phyloP scores from a whole-genome alignment of 805 yeast genomes.

The Sugiyamaella americana region DNA sequence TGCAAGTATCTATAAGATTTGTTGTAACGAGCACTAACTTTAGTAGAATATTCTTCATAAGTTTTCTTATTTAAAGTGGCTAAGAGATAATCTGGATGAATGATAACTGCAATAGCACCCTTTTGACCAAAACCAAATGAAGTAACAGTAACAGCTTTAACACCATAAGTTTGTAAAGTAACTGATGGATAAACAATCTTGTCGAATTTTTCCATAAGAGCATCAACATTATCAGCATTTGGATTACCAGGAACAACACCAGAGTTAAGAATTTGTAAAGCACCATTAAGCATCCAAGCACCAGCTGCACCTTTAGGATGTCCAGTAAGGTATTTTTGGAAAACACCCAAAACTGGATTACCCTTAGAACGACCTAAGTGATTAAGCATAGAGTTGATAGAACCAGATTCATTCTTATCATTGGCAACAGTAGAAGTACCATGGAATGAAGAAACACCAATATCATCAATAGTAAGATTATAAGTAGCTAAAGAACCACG shows the following conservation, averaged over 20 bases:
- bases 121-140: slow-evolving; percentile 99
- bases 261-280: slow-evolving; percentile 80
- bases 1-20: slow-evolving; percentile 92
- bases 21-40: slow-evolving; percentile 77
- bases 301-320: slow-evolving; percentile 99
- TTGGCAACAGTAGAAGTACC: slow-evolving; percentile 99
- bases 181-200: slow-evolving; percentile 92
- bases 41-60: slow-evolving; percentile 63
- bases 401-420: slow-evolving; percentile 94
- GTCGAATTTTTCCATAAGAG: slow-evolving; percentile 71
- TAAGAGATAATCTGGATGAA: slow-evolving; percentile 89
- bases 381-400: slow-evolving; percentile 85
- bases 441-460: slow-evolving; percentile 96
- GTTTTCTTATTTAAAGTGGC: slow-evolving; percentile 69
- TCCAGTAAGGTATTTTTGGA: slow-evolving; percentile 98
- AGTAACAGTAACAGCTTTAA: slow-evolving; percentile 94
- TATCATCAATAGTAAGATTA: slow-evolving; percentile 88
- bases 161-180: slow-evolving; percentile 89
- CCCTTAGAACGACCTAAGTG: slow-evolving; percentile 97
- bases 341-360: slow-evolving; percentile 94
- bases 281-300: slow-evolving; percentile 99
- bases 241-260: slow-evolving; percentile 98
- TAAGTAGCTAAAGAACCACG: slow-evolving; percentile 95
- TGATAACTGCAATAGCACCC: slow-evolving; percentile 92
- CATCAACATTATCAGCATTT: slow-evolving; percentile 95